phyloP scores from a whole-genome alignment of 148 eudicot genomes.

The Persicaria maculosa region DNA sequence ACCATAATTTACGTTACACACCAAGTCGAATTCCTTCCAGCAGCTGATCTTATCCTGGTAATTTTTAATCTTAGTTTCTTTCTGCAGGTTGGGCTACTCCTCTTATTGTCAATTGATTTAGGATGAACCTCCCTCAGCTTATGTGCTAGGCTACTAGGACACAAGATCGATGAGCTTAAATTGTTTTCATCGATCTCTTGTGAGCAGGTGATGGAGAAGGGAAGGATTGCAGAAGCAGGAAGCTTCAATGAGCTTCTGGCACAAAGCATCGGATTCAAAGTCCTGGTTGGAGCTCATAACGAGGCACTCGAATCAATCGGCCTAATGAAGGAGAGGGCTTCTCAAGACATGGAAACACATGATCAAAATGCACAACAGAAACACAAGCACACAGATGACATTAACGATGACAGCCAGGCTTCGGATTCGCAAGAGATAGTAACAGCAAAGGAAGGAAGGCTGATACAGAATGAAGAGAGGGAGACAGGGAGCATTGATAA shows the following conservation, averaged over 20 bases:
- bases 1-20: constrained; percentile 86
- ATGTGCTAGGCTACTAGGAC: no score
- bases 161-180: no score
- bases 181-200: neutral
- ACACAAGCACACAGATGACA: constrained; percentile 34
- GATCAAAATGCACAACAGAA: constrained; percentile 38
- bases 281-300: constrained; percentile 82
- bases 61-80: neutral
- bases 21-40: constrained; percentile 97
- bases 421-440: constrained; percentile 11
- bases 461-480: constrained; percentile 87
- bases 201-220: constrained; percentile 83
- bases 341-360: constrained; percentile 25
- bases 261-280: constrained; percentile 76
- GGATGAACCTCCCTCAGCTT: no score
- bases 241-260: constrained; percentile 65
- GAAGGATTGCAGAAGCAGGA: constrained; percentile 80
- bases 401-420: constrained; percentile 33
- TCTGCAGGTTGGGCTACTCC: neutral
- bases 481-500: constrained; percentile 88
- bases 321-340: constrained; percentile 45
- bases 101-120: no score
- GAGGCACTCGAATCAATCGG: constrained; percentile 75
- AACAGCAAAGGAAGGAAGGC: constrained; percentile 50
- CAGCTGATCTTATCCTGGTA: constrained; percentile 94